Conservation (phyloP, 129 eudicot genomes). For the Tanacetum coccineum region DNA sequence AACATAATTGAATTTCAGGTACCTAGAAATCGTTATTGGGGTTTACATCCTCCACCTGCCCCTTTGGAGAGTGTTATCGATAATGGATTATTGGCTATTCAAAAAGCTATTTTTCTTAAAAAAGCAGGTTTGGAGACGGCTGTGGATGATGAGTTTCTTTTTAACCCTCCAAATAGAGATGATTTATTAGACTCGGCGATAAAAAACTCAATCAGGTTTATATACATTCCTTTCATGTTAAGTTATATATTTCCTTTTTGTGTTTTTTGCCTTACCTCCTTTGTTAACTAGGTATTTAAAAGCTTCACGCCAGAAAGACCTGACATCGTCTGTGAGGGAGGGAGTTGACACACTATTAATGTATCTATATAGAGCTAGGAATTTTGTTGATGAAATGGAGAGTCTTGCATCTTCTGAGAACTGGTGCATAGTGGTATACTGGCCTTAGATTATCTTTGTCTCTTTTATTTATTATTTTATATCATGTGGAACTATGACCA, state of each 20-base stretch:
- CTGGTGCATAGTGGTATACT: constrained; percentile 86
- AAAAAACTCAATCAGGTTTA: constrained; percentile 78
- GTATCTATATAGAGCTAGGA: constrained; percentile 87
- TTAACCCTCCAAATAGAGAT: constrained; percentile 71
- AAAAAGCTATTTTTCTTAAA: constrained; percentile 80
- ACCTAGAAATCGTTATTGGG: constrained; percentile 95
- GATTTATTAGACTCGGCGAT: constrained; percentile 78
- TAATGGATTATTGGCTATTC: constrained; percentile 82
- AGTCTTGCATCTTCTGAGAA: constrained; percentile 90
- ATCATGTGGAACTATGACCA: constrained; percentile 5
- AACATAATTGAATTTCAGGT: constrained; percentile 45
- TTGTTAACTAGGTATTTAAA: constrained; percentile 50
- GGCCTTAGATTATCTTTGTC: constrained; percentile 15
- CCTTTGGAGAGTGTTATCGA: constrained; percentile 86
- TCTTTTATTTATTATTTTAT: constrained; percentile 8
- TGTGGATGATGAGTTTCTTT: constrained; percentile 69
- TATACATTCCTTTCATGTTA: constrained; percentile 1
- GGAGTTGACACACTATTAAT: constrained; percentile 96
- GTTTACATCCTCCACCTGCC: constrained; percentile 94
- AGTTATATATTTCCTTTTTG: neutral
- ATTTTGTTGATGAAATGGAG: constrained; percentile 87
- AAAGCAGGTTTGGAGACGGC: constrained; percentile 94
- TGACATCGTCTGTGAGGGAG: constrained; percentile 62
- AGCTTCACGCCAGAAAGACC: constrained; percentile 69
- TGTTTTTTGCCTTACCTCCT: neutral